A percentile compares a stretch with the other conserved stretches of the same genome.
These are phyloP conservation scores for Pythium dissimile DNA, from an alignment of 352 stramenopile genomes.

Conservation along the genomic window DNA sequence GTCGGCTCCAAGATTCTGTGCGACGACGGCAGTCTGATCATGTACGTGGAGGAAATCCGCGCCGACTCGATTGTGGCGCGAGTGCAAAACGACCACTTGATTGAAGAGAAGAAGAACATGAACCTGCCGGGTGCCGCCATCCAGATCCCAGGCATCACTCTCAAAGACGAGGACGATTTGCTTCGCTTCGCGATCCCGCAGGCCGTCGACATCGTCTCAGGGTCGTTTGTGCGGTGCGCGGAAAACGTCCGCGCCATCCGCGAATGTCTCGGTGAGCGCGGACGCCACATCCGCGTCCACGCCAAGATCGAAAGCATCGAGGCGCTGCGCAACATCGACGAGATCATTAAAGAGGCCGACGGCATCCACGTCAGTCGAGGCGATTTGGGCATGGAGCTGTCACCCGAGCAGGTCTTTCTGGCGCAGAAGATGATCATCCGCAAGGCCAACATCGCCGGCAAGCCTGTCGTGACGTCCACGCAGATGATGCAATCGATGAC, in stretches of 20 bases:
- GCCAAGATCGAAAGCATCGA: slow-evolving; percentile 99
- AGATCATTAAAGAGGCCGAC: slow-evolving; percentile 97
- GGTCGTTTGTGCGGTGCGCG: slow-evolving; percentile 98
- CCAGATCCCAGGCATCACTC: slow-evolving; percentile 92
- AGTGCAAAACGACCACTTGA: slow-evolving; percentile 83
- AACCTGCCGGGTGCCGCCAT: slow-evolving; percentile 90
- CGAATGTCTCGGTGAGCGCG: slow-evolving; percentile 77
- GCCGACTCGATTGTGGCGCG: slow-evolving; percentile 69
- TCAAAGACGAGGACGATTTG: slow-evolving; percentile 94
- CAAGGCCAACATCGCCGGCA: slow-evolving; percentile 95
- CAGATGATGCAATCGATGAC: slow-evolving; percentile 99
- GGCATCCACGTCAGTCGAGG: slow-evolving; percentile 99
- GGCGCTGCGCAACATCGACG: slow-evolving; percentile 94
- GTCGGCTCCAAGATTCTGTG: slow-evolving; percentile 93
- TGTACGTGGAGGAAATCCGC: slow-evolving; percentile 87
- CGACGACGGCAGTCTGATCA: slow-evolving; percentile 94
- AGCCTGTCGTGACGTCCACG: slow-evolving; percentile 97
- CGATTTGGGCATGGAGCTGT: slow-evolving; percentile 99
- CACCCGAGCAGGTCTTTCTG: slow-evolving; percentile 97
- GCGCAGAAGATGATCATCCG: slow-evolving; percentile 99
- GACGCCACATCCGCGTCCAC: slow-evolving; percentile 92
- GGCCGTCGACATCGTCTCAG: slow-evolving; percentile 97
- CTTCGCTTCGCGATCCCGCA: slow-evolving; percentile 95
- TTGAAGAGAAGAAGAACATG: slow-evolving; percentile 98
- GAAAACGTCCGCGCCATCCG: slow-evolving; percentile 92